Percentiles rank a stretch among this genome's conserved stretches.
Conservation (phyloP, 495 filamentous ascomycete genomes). For the Aspergillus bridgeri region DNA sequence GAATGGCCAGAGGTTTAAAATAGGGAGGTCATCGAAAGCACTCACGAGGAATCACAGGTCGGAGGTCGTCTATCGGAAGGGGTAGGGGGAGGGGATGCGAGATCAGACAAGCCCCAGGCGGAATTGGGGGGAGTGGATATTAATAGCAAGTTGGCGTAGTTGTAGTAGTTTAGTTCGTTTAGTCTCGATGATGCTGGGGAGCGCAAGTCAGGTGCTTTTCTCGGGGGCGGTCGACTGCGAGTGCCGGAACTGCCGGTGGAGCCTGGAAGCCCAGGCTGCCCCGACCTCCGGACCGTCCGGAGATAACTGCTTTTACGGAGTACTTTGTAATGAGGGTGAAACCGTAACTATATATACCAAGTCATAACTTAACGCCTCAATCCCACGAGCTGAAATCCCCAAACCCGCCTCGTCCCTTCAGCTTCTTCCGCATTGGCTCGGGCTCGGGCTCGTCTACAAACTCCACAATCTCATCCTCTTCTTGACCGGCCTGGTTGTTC, state of each 20-base stretch:
- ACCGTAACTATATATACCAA: too few species aligned
- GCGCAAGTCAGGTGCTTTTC: background rate
- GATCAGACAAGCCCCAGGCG: conserved; percentile 3
- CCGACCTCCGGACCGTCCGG: too few species aligned
- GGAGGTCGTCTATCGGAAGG: background rate
- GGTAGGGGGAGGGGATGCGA: conserved; percentile 4
- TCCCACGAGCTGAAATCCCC: conserved; percentile 71
- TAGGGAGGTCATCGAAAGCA: conserved; percentile 10
- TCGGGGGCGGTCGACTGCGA: conserved; percentile 5
- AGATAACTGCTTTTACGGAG: background rate
- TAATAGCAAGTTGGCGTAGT: conserved; percentile 13
- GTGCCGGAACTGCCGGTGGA: background rate
- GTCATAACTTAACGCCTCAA: conserved; percentile 6
- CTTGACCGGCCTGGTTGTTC: conserved; percentile 34
- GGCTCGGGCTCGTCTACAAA: conserved; percentile 56
- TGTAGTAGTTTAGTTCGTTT: conserved; percentile 10
- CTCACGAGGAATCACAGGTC: conserved; percentile 9
- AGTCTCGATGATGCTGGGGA: background rate
- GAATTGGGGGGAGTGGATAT: conserved; percentile 13
- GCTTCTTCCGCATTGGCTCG: conserved; percentile 76
- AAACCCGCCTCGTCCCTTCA: conserved; percentile 73
- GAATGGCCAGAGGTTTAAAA: background rate
- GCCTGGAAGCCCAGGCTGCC: too few species aligned
- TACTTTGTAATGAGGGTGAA: too few species aligned
- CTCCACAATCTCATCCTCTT: conserved; percentile 56